phyloP scores from a whole-genome alignment of 345 rosid species.

The Heritiera fomes region DNA sequence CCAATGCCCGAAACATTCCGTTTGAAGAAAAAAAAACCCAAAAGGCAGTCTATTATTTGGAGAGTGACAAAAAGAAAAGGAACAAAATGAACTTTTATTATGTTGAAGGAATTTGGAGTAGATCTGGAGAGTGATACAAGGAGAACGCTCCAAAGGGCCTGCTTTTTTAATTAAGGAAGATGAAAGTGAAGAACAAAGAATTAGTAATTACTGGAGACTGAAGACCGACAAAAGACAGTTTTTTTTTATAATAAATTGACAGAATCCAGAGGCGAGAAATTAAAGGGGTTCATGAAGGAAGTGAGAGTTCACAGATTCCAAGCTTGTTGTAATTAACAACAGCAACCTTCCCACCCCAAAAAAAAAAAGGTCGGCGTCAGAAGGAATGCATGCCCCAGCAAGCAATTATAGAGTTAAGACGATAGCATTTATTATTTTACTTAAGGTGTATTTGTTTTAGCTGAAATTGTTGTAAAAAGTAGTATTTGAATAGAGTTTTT shows the following conservation, averaged over 20 bases:
- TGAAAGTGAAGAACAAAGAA: neutral
- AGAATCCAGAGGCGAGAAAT: neutral
- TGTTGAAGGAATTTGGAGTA: neutral
- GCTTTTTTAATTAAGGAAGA: too few species aligned
- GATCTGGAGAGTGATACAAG: slow-evolving; percentile 15
- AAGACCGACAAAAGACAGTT: neutral
- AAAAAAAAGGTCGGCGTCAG: neutral
- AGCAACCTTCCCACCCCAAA: too few species aligned
- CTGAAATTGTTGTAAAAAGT: too few species aligned
- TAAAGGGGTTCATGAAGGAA: neutral
- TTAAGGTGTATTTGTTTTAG: too few species aligned
- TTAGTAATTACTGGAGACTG: too few species aligned
- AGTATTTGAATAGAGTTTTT: too few species aligned
- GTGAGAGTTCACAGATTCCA: neutral
- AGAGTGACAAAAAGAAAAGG: neutral
- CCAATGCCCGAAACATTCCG: slow-evolving; percentile 39
- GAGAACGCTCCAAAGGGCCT: neutral
- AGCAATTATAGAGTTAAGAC: too few species aligned
- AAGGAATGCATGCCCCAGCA: neutral
- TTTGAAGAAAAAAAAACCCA: neutral
- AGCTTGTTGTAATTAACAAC: neutral
- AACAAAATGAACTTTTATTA: slow-evolving; percentile 9
- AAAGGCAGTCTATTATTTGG: neutral
- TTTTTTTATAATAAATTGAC: neutral
- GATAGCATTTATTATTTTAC: too few species aligned